Evolutionary conservation across 2,329 filamentous ascomycete genomes (phyloP), one percentile per base, ranked within the genome.

Genomic region (Alternaria postmessia): DNA sequence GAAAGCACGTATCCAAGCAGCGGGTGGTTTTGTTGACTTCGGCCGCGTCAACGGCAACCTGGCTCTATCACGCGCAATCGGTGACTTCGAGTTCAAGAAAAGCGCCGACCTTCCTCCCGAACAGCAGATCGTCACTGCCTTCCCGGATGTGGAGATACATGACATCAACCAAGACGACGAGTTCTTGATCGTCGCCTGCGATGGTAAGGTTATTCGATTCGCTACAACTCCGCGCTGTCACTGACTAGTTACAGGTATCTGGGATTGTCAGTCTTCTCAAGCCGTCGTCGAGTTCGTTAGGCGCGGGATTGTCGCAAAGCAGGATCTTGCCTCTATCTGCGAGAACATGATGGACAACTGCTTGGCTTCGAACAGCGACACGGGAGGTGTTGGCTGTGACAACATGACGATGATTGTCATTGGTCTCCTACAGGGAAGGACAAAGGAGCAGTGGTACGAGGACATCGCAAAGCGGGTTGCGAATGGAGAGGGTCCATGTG

Each of bases 261-360:
- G 95, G 95, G 95, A 99, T 81, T 98, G 95, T 80, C 95, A 98
- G 80, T 97, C 95, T 57, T 99, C 95, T 46, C 95, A 99, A 83
- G 92, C 94, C 39, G 95, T 99, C 34, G 84, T 98, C 70, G 95
- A 99, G 81, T 99, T 99, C 77, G 95, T 98, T 66, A 88, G 95
- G 78, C 91, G 95, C 76, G 95, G 95, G 58, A 97, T 99, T 79
- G 94, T 93, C 51, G 94, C 94, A 52, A 97, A 97, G 84, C 95
- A 99, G 82, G 91, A 96, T 51, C 87, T 99, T 52, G 89, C 94
- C 57, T 91, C 92, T 78, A 98, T 99, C 74, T 98, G 94, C 80
- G 95, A 99, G 82, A 99, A 99, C 83, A 97, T 99, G 93, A 99
- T 99, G 95, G 94, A 99, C 84, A 99, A 98, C 84, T 99, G 95